These are phyloP conservation scores for Tricharina praecox DNA, from an alignment of 495 filamentous ascomycete species.

Conservation along the genomic window DNA sequence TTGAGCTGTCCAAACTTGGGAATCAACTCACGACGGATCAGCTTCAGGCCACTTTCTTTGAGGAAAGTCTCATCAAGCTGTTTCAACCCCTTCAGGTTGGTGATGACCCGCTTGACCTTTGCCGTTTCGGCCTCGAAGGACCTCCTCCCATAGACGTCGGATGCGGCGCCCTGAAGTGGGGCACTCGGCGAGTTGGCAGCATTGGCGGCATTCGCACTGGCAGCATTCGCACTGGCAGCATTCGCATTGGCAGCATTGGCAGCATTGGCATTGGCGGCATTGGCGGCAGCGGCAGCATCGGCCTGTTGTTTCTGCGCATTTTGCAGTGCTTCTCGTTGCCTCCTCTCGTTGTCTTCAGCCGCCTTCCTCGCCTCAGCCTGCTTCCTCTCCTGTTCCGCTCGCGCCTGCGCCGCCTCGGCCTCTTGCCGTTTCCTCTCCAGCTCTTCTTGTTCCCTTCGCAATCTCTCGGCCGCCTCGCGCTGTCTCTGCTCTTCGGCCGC, in stretches of 20 bases:
- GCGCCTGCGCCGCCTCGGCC: conserved; percentile 13
- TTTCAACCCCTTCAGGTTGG: conserved; percentile 20
- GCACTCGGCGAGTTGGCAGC: background rate
- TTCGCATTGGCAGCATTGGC: conserved; percentile 6
- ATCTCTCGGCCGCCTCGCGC: conserved; percentile 16
- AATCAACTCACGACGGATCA: conserved; percentile 19
- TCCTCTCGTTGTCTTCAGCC: conserved; percentile 12
- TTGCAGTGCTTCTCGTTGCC: too few species aligned
- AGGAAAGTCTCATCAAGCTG: conserved; percentile 14
- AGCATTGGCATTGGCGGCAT: conserved; percentile 9
- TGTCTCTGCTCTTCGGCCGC: conserved; percentile 13
- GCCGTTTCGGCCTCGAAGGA: conserved; percentile 10
- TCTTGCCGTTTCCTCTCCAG: conserved; percentile 12
- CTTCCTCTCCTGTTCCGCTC: conserved; percentile 11
- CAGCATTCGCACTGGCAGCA: conserved; percentile 1
- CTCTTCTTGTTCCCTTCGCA: conserved; percentile 19
- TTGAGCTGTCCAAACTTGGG: conserved; percentile 26
- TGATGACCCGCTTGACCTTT: conserved; percentile 18
- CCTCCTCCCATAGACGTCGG: conserved; percentile 19
- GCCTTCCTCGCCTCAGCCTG: conserved; percentile 6
- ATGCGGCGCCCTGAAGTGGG: background rate
- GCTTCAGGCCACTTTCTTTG: conserved; percentile 19
- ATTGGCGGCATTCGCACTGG: background rate
- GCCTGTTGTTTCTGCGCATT: conserved; percentile 12
- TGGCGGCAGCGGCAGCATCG: conserved; percentile 10